phyloP scores from a whole-genome alignment of 345 rosid species.

The Eucalyptus caleyi region DNA sequence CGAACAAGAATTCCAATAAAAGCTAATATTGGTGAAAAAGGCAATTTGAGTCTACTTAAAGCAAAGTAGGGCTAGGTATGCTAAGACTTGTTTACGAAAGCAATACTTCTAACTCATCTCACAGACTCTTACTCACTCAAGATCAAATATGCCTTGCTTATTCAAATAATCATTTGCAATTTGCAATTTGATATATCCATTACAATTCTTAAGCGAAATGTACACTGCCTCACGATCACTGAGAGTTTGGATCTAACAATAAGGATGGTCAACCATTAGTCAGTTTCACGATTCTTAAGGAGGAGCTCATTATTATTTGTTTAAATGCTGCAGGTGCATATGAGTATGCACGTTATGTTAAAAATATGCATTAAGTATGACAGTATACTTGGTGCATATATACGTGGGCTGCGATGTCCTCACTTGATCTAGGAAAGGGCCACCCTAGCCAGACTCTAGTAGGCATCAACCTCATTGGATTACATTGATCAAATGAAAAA shows the following conservation, averaged over 20 bases:
- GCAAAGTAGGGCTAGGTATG: too few relatives aligned
- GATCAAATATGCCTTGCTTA: not conserved
- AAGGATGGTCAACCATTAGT: not conserved
- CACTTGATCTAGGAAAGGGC: too few relatives aligned
- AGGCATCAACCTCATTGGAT: accelerated
- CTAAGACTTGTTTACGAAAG: not conserved
- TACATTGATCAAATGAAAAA: too few relatives aligned
- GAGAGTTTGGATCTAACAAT: not conserved
- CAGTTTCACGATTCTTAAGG: not conserved
- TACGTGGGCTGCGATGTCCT: not conserved
- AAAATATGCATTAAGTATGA: not conserved
- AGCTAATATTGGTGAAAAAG: not conserved
- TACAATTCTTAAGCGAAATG: not conserved
- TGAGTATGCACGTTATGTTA: not conserved
- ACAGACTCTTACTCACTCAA: not conserved
- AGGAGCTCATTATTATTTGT: too few relatives aligned
- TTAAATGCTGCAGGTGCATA: not conserved
- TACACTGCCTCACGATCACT: not conserved
- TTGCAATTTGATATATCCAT: not conserved
- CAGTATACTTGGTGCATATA: accelerated
- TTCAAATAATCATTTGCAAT: not conserved
- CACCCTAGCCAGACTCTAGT: not conserved
- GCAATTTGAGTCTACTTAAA: not conserved
- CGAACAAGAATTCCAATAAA: not conserved
- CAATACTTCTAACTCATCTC: not conserved